These are phyloP conservation scores for Fusarium piperis DNA, from an alignment of 2,329 filamentous ascomycete genomes.

Conservation along the genomic window DNA sequence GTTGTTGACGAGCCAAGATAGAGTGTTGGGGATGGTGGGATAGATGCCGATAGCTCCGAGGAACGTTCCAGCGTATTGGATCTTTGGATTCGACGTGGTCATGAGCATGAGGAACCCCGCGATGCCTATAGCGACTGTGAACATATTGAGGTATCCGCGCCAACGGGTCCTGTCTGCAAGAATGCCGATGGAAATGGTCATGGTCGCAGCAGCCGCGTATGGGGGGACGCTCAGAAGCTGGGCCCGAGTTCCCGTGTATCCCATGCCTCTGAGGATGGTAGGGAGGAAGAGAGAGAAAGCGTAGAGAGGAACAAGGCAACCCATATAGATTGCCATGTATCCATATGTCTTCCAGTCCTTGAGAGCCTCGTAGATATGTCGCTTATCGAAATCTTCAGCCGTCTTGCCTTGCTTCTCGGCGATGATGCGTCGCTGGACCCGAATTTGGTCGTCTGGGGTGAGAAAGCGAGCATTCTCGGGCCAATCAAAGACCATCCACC, in stretches of 20 bases:
- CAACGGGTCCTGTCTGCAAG: constrained; percentile 71
- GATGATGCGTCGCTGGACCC: constrained; percentile 74
- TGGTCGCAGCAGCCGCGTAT: constrained; percentile 67
- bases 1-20: constrained; percentile 78
- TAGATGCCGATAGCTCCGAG: constrained; percentile 73
- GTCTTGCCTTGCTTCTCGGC: constrained; percentile 74
- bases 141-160: constrained; percentile 75
- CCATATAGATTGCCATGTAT: constrained; percentile 60
- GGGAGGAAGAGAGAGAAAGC: constrained; percentile 66
- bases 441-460: constrained; percentile 69
- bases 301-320: constrained; percentile 60
- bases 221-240: constrained; percentile 69
- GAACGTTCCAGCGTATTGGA: constrained; percentile 76
- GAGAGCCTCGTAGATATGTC: constrained; percentile 75
- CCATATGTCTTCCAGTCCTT: constrained; percentile 80
- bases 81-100: constrained; percentile 58
- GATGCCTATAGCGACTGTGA: constrained; percentile 68
- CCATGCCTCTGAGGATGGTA: constrained; percentile 59
- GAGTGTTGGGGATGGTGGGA: constrained; percentile 75
- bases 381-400: constrained; percentile 75
- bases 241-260: constrained; percentile 51
- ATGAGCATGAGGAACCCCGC: constrained; percentile 74
- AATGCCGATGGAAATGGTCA: constrained; percentile 72
- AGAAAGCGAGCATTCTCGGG: constrained; percentile 79
- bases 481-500: constrained; percentile 82